phyloP scores from a whole-genome alignment of 148 eudicot species.

The Hydrangea macrophylla region DNA sequence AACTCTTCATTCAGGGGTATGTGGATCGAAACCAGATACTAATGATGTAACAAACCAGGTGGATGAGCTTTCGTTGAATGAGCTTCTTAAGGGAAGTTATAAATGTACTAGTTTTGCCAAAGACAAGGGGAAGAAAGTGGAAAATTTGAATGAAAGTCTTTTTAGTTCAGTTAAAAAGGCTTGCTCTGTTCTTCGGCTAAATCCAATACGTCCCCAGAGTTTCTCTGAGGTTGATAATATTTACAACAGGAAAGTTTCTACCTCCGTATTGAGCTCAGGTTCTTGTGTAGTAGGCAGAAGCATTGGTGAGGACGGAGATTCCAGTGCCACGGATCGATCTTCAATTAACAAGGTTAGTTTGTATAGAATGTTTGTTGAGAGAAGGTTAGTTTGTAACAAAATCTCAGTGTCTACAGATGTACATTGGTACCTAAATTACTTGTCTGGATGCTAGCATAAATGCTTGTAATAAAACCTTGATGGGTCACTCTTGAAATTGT shows the following conservation, averaged over 20 bases:
- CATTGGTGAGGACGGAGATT: too few species aligned
- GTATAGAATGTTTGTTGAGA: too few species aligned
- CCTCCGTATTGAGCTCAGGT: too few species aligned
- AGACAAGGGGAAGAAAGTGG: conserved; percentile 64
- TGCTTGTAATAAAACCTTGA: neutral
- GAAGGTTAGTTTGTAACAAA: too few species aligned
- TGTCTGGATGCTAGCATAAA: neutral
- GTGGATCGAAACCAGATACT: conserved; percentile 65
- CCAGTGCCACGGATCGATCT: conserved; percentile 28
- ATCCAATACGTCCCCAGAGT: conserved; percentile 37
- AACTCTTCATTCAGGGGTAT: conserved; percentile 45
- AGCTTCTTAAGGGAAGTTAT: conserved; percentile 74
- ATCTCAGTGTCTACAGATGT: neutral
- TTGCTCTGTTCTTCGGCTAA: conserved; percentile 57
- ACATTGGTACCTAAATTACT: neutral
- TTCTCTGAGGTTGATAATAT: conserved; percentile 42
- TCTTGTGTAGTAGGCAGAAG: too few species aligned
- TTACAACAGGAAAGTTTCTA: conserved; percentile 29
- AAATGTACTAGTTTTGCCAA: conserved; percentile 43
- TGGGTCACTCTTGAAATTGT: too few species aligned
- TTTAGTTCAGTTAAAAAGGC: conserved; percentile 61
- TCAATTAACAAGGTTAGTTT: conserved; percentile 53
- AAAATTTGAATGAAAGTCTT: conserved; percentile 41
- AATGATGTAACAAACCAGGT: conserved; percentile 61
- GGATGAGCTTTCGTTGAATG: conserved; percentile 64